These are phyloP conservation scores for Yamadazyma conglobata DNA, from an alignment of 1,139 yeast species.

Conservation along the genomic window DNA sequence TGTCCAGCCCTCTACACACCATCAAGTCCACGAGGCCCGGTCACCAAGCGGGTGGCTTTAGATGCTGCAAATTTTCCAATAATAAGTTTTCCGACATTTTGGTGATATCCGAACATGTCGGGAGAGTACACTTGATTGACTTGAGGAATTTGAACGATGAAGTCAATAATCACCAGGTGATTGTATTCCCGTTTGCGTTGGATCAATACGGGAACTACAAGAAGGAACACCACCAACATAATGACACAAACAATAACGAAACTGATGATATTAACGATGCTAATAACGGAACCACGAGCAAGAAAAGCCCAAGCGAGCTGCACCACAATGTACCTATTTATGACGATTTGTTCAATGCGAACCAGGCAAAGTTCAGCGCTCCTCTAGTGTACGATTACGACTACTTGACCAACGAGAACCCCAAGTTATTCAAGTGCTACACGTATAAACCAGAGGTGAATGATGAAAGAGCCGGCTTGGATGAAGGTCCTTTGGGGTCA, in stretches of 20 bases:
- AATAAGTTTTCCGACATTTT: slow-evolving; percentile 68
- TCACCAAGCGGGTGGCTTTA: slow-evolving; percentile 58
- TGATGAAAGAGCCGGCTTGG: slow-evolving; percentile 1
- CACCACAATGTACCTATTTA: slow-evolving; percentile 15
- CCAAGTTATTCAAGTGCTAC: slow-evolving; percentile 38
- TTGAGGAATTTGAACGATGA: slow-evolving; percentile 59
- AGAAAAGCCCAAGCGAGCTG: slow-evolving; percentile 1
- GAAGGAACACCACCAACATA: slow-evolving; percentile 4
- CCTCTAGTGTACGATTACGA: slow-evolving; percentile 47
- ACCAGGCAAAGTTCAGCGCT: slow-evolving; percentile 24
- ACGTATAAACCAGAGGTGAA: slow-evolving; percentile 20
- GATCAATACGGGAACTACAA: slow-evolving; percentile 38
- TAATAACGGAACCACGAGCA: neutral
- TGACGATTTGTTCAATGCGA: slow-evolving; percentile 10
- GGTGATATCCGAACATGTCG: slow-evolving; percentile 78
- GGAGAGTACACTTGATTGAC: slow-evolving; percentile 80
- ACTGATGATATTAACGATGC: slow-evolving; percentile 1
- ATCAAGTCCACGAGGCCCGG: slow-evolving; percentile 59
- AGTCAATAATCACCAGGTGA: slow-evolving; percentile 57
- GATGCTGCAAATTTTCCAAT: slow-evolving; percentile 69
- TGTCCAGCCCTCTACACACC: slow-evolving; percentile 47
- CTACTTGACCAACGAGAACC: slow-evolving; percentile 36
- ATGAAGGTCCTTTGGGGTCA: slow-evolving; percentile 1
- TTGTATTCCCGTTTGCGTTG: slow-evolving; percentile 49
- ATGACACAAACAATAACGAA: slow-evolving; percentile 4